A percentile compares a stretch with the other conserved stretches of the same genome.
Evolutionary conservation across 768 basidiomycete genomes (phyloP).

Genomic region (Trametes gibbosa): DNA sequence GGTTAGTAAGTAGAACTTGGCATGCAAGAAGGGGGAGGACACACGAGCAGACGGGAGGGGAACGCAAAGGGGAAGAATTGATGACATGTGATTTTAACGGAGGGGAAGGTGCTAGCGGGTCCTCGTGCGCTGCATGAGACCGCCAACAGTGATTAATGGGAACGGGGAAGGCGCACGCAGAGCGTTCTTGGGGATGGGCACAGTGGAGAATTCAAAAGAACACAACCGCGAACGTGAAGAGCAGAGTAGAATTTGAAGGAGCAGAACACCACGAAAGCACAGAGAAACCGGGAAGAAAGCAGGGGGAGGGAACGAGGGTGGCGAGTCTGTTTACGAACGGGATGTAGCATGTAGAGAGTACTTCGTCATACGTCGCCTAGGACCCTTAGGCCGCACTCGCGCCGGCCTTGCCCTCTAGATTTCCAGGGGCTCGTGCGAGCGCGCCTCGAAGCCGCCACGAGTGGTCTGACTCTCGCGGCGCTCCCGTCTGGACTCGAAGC

Average conservation of each 20-base stretch:
- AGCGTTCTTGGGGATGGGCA: conserved; percentile 4
- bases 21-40: conserved; percentile 20
- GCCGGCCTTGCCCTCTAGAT: conserved; percentile 43
- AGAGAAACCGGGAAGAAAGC: background rate
- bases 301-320: conserved; percentile 16
- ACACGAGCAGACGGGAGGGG: background rate
- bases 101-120: background rate
- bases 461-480: conserved; percentile 55
- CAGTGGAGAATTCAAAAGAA: background rate
- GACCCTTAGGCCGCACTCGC: background rate
- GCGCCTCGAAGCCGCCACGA: conserved; percentile 71
- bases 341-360: conserved; percentile 13
- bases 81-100: conserved; percentile 5
- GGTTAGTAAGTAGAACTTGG: conserved; percentile 15
- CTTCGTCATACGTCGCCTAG: conserved; percentile 8
- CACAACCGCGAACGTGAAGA: background rate
- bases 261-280: conserved; percentile 7
- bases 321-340: conserved; percentile 18
- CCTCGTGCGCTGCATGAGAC: conserved; percentile 17
- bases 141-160: conserved; percentile 11
- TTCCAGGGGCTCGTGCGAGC: conserved; percentile 85
- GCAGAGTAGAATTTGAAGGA: conserved; percentile 12
- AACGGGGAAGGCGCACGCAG: background rate
- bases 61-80: background rate
- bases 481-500: conserved; percentile 61